phyloP scores from a whole-genome alignment of 495 filamentous ascomycete species.

The Penicillium turbatum region DNA sequence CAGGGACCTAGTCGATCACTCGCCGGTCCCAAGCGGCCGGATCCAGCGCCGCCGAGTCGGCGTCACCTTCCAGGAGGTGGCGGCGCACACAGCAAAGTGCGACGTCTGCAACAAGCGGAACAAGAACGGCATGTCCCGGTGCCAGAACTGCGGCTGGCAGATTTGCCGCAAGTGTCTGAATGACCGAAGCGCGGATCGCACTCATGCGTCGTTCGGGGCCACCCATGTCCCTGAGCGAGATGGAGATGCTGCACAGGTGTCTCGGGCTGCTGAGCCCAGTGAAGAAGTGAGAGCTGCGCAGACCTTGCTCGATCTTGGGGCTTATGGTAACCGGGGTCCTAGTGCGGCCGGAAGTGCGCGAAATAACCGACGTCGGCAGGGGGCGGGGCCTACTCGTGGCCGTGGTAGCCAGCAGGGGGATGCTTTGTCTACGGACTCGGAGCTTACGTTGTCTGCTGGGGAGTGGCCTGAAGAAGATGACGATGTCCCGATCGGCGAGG shows the following conservation, averaged over 20 bases:
- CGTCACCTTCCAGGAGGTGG: constrained; percentile 30
- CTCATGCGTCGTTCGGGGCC: constrained; percentile 17
- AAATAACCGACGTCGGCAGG: too few species aligned
- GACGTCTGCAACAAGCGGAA: constrained; percentile 47
- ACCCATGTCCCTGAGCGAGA: constrained; percentile 10
- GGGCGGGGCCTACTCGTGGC: not conserved
- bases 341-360: too few species aligned
- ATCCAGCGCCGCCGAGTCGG: not conserved
- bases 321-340: not conserved
- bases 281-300: not conserved
- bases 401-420: not conserved
- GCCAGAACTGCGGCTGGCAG: constrained; percentile 42
- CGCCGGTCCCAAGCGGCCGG: not conserved
- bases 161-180: constrained; percentile 39
- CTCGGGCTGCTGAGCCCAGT: not conserved
- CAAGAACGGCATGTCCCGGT: constrained; percentile 40
- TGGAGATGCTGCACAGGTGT: not conserved
- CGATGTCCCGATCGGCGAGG: not conserved
- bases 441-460: not conserved
- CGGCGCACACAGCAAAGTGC: constrained; percentile 49
- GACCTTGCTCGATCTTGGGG: not conserved
- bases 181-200: constrained; percentile 17
- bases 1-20: not conserved
- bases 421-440: not conserved
- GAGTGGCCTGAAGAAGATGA: not conserved